These are phyloP conservation scores for Dipodascus geniculatus DNA, from an alignment of 805 yeast genomes.

Conservation along the genomic window DNA sequence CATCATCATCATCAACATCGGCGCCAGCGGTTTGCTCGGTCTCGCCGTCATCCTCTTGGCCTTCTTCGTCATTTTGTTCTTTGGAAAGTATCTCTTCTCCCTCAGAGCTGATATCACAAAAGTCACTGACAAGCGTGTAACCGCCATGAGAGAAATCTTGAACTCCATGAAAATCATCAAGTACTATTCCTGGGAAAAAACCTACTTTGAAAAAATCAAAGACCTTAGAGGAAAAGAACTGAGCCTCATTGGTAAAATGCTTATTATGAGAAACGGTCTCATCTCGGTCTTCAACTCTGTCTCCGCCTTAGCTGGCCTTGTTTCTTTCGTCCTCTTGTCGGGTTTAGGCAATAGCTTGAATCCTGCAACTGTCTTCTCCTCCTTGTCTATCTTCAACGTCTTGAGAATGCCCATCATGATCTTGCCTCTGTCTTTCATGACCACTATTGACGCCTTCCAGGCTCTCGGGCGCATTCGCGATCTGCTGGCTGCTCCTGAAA, in stretches of 20 bases:
- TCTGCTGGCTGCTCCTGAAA: constrained; percentile 38
- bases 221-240: constrained; percentile 53
- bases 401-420: constrained; percentile 49
- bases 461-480: constrained; percentile 42
- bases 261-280: constrained; percentile 48
- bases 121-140: constrained; percentile 67
- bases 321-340: constrained; percentile 38
- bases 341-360: constrained; percentile 32
- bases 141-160: constrained; percentile 65
- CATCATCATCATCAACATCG: constrained; percentile 54
- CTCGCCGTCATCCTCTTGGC: constrained; percentile 36
- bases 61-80: constrained; percentile 30
- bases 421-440: constrained; percentile 53
- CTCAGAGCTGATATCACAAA: constrained; percentile 45
- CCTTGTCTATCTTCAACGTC: constrained; percentile 56
- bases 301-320: constrained; percentile 59
- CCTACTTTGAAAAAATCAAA: constrained; percentile 49
- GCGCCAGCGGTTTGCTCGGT: constrained; percentile 65
- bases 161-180: constrained; percentile 72
- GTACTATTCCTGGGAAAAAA: constrained; percentile 84
- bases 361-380: constrained; percentile 60
- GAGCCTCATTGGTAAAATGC: constrained; percentile 47
- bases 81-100: constrained; percentile 40
- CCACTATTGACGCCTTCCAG: constrained; percentile 50
- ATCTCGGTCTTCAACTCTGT: constrained; percentile 56